Percentiles rank a stretch among this genome's conserved stretches.
phyloP scores from a whole-genome alignment of 345 rosid genomes.

The Gossypium mustelinum region DNA sequence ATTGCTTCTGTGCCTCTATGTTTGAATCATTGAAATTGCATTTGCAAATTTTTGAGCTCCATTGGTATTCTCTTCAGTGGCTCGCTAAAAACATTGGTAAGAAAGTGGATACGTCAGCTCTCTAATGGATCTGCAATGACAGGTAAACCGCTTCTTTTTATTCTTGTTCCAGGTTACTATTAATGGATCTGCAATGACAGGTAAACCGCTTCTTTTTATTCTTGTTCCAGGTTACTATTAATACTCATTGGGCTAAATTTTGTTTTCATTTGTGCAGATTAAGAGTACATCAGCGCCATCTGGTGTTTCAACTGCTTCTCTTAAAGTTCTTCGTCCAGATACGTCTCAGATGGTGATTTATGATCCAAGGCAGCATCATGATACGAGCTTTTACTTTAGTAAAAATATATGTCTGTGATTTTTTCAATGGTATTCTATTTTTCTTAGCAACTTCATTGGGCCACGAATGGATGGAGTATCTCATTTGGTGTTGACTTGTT shows the following conservation, averaged over 20 bases:
- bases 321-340: slow-evolving; percentile 56
- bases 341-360: slow-evolving; percentile 64
- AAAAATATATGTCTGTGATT: background rate
- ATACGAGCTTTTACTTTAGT: slow-evolving; percentile 25
- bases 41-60: background rate
- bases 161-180: slow-evolving; percentile 9
- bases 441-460: background rate
- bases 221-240: slow-evolving; percentile 7
- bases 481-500: too few relatives aligned
- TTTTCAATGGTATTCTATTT: background rate
- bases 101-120: slow-evolving; percentile 59
- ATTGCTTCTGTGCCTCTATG: background rate
- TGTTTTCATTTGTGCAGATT: slow-evolving; percentile 22
- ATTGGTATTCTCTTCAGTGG: slow-evolving; percentile 43
- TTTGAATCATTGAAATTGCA: background rate
- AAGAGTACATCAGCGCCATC: slow-evolving; percentile 33
- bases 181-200: slow-evolving; percentile 34
- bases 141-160: slow-evolving; percentile 34
- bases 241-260: slow-evolving; percentile 14
- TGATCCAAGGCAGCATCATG: slow-evolving; percentile 71
- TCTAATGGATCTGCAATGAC: slow-evolving; percentile 39
- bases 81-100: slow-evolving; percentile 61
- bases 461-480: background rate
- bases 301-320: slow-evolving; percentile 40
- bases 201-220: slow-evolving; percentile 28